Evolutionary conservation across 1,284 basidiomycete species (phyloP).

Genomic region (Pascua sp.): DNA sequence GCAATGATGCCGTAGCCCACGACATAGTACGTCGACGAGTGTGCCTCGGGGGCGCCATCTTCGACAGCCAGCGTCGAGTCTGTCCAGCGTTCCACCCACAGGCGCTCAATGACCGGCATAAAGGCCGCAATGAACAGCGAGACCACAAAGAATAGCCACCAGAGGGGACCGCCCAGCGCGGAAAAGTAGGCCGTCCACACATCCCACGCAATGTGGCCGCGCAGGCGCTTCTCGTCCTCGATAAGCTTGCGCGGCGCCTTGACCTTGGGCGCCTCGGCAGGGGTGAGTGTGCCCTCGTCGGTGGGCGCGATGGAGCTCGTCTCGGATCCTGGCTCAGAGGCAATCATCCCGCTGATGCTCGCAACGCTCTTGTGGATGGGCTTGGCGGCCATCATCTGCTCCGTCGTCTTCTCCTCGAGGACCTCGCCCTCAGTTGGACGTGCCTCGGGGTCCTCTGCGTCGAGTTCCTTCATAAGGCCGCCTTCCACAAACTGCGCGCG

Average conservation of each 20-base stretch:
- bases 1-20: conserved; percentile 62
- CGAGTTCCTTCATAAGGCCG: conserved; percentile 62
- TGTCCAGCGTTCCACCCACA: conserved; percentile 64
- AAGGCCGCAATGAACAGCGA: conserved; percentile 63
- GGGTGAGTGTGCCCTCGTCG: conserved; percentile 25
- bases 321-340: conserved; percentile 39
- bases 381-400: conserved; percentile 28
- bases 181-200: conserved; percentile 78
- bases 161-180: conserved; percentile 37
- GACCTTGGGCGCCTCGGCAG: conserved; percentile 40
- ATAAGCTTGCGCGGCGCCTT: conserved; percentile 77
- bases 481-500: conserved; percentile 65
- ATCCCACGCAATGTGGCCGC: conserved; percentile 68
- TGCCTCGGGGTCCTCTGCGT: conserved; percentile 57
- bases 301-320: conserved; percentile 41
- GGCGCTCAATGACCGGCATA: conserved; percentile 74
- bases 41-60: conserved; percentile 35
- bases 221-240: conserved; percentile 84
- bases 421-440: conserved; percentile 50
- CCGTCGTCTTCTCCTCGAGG: conserved; percentile 47
- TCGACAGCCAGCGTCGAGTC: conserved; percentile 14
- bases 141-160: conserved; percentile 65
- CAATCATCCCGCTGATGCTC: conserved; percentile 23
- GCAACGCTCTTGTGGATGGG: conserved; percentile 38
- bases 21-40: conserved; percentile 69